Base-by-base conservation (phyloP, 1,284 basidiomycete genomes). In the Leccinum insigne region DNA sequence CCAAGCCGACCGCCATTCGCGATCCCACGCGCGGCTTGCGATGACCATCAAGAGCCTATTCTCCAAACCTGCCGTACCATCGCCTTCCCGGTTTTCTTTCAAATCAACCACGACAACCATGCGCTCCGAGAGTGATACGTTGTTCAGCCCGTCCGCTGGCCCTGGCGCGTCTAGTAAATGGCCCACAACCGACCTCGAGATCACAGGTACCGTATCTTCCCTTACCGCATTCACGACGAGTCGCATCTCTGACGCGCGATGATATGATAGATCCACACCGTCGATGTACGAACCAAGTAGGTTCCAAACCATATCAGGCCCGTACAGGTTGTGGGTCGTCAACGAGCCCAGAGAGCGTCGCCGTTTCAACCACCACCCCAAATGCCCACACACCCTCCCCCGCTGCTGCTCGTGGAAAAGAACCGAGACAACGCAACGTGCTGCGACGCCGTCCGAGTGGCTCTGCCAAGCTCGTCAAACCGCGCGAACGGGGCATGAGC, bases 371-470 rank as follows among this genome's bases (percentile, higher is more conserved):
- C 4, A 21, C 13, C 7, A 9, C 38, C 38, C 65, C 40, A 66
- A 64, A 68, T 61, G 47, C 38, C 18, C 32, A 63, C 3, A 47
- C 35, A 44, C 7, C 54, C 18, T 38, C 56, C 16, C 56, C 56
- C 21, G 49, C 21, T 54, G 49, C 58, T 5, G 13, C 49, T 58
- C 67, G 63, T 35, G 66, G 56, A 57, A 65, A 59, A 66, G 75
- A 77, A 65, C 70, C 71, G 64, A 75, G 70, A 63, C 70, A 68
- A 11, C 80, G 83, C 47, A 85, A 85, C 67, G 81, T 86, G 0
- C 75, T 87, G 9, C 77, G 79, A 64, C 80, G 84, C 29, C 78
- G 79, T 16, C 78, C 82, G 0, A 83, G 82, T 64, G 75, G 72
- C 35, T 70, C 71, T 32, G 75, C 77, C 14, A 79, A 77, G 58